These are phyloP conservation scores for Colletotrichum somersetense DNA, from an alignment of 2,329 filamentous ascomycete genomes.

Conservation along the genomic window DNA sequence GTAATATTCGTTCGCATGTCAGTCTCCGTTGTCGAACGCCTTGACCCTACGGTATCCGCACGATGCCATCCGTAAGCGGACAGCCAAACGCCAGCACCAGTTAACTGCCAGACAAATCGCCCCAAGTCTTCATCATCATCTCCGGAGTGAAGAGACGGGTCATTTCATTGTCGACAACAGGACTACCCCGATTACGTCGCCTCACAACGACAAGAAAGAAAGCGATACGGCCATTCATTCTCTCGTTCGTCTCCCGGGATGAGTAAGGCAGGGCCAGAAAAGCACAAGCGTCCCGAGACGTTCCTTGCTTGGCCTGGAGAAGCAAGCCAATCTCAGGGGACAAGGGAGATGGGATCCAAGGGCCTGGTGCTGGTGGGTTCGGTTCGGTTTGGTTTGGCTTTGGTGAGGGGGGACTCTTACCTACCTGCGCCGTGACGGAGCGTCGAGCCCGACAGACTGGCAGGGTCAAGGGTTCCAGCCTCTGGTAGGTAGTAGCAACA, in stretches of 20 bases:
- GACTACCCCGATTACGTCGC: slow-evolving; percentile 14
- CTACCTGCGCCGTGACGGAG: slow-evolving; percentile 11
- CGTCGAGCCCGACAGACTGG: neutral
- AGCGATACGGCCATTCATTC: slow-evolving; percentile 8
- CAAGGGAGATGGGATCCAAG: slow-evolving; percentile 33
- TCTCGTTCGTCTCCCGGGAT: slow-evolving; percentile 11
- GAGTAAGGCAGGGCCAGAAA: slow-evolving; percentile 21
- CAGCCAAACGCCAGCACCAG: neutral
- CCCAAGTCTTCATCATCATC: slow-evolving; percentile 26
- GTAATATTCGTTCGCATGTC: no score
- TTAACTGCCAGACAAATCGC: slow-evolving; percentile 14
- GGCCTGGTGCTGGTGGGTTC: slow-evolving; percentile 34
- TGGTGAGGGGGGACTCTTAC: slow-evolving; percentile 23
- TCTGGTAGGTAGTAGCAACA: neutral
- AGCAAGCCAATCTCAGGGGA: slow-evolving; percentile 30
- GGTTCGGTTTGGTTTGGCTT: neutral
- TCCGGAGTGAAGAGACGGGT: slow-evolving; percentile 6
- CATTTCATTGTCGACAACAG: slow-evolving; percentile 11
- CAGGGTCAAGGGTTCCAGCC: slow-evolving; percentile 32
- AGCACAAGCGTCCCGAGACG: slow-evolving; percentile 16
- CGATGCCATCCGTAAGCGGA: neutral
- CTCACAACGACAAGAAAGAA: slow-evolving; percentile 1
- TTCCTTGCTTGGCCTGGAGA: slow-evolving; percentile 20
- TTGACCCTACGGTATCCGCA: neutral
- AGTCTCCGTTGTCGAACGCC: neutral